A percentile compares a stretch with the other conserved stretches of the same genome.
Evolutionary conservation across 768 basidiomycete species (phyloP).

Genomic region (Naganishia vaughanmartiniae): DNA sequence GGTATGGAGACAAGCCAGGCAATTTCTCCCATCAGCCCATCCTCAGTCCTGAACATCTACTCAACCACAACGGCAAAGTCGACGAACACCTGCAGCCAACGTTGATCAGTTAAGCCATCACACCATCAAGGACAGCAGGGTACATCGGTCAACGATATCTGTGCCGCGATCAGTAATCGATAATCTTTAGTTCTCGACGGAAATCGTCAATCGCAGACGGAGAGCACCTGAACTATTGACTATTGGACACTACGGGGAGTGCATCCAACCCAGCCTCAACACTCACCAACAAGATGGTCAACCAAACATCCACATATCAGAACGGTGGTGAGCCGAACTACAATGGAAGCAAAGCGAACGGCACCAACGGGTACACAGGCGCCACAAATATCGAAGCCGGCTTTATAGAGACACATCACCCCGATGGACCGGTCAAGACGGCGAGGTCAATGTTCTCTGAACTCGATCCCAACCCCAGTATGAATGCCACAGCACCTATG

Average conservation of each 20-base stretch:
- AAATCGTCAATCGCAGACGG: too few species aligned
- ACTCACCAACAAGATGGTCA: background rate
- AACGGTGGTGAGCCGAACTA: background rate
- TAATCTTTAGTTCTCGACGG: too few species aligned
- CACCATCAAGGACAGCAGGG: too few species aligned
- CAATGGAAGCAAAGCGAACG: background rate
- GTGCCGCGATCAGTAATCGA: too few species aligned
- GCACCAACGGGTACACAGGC: background rate
- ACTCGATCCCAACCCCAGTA: slow-evolving; percentile 26
- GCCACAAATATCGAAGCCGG: background rate
- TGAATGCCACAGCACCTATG: slow-evolving; percentile 18
- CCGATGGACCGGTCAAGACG: background rate
- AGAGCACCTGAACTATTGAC: background rate
- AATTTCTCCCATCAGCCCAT: too few species aligned
- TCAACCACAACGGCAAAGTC: too few species aligned
- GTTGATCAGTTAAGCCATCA: too few species aligned
- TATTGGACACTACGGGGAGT: background rate
- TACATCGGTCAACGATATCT: too few species aligned
- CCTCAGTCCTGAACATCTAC: too few species aligned
- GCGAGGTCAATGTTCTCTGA: slow-evolving; percentile 23
- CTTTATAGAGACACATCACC: slow-evolving; percentile 10
- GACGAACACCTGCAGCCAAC: too few species aligned
- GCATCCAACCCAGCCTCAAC: background rate
- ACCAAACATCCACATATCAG: background rate
- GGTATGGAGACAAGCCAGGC: too few species aligned